Percentiles rank a stretch among this genome's conserved stretches.
Evolutionary conservation across 148 eudicot genomes (phyloP).

Genomic region (Chenopodium album): DNA sequence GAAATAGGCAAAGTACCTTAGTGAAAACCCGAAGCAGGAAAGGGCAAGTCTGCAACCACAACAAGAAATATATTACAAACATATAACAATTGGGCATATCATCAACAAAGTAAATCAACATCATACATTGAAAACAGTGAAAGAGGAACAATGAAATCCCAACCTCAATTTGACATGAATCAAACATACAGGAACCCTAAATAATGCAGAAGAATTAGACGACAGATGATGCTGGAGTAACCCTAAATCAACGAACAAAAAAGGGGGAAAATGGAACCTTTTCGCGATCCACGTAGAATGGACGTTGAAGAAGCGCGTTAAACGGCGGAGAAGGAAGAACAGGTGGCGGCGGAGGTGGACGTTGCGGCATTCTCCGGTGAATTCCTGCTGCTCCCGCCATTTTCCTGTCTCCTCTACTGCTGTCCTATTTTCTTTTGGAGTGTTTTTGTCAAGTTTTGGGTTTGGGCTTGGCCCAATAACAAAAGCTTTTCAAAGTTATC

Average conservation of each 20-base stretch:
- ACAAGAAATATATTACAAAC: neutral
- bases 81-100: neutral
- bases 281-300: slow-evolving; percentile 11
- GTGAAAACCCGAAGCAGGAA: slow-evolving; percentile 39
- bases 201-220: too few species aligned
- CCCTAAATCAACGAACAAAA: neutral
- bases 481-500: too few species aligned
- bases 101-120: neutral
- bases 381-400: slow-evolving; percentile 27
- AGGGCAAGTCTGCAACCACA: slow-evolving; percentile 39
- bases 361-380: slow-evolving; percentile 7
- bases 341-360: neutral
- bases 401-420: neutral
- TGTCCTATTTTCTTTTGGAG: too few species aligned
- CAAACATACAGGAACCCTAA: too few species aligned
- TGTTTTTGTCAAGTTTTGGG: neutral
- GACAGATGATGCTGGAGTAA: neutral
- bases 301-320: too few species aligned
- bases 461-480: too few species aligned
- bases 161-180: neutral
- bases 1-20: slow-evolving; percentile 30
- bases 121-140: neutral
- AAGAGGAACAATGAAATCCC: neutral
- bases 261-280: slow-evolving; percentile 16
- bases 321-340: too few species aligned